Evolutionary conservation across 768 basidiomycete genomes (phyloP), one percentile per base, ranked within the genome.

Genomic region (Xerocomus brunneocitrinus): DNA sequence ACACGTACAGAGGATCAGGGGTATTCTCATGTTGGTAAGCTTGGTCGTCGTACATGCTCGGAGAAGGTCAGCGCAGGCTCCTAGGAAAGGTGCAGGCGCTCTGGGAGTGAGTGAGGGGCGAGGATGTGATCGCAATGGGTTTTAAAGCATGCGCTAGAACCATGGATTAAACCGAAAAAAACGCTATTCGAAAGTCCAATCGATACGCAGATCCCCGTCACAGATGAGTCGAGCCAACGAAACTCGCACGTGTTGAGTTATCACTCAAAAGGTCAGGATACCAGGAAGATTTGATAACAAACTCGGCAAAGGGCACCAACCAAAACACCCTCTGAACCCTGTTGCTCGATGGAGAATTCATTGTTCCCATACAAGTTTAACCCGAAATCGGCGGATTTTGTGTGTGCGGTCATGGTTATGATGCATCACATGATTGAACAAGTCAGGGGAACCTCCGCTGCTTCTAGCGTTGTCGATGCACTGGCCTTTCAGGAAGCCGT

Each of bases 1-100:
- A 30, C 4, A 53, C 62, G 8, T 56, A 63, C 62, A 58, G 19
- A 24, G 58, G 8, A 52, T 58, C 58, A 3, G 42, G 12, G 0
- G 38, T 12, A 30, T 32, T 13, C 22, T 38, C 50, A 7, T 24
- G 30, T 44, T 22, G 55, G 19, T 48, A 22, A 35, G 12, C 8
- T 39, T 22, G 5, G 42, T 35, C 14, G 31, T 25, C 0, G 38
- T 5, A 47, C 61, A 62, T 63, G n/a, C 1, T 46, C 7, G 5
- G 28, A 9, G 36, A 39, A 24, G 9, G 49, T 24, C n/a, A 12
- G 31, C 28, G 9, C 7, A 10, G n/a, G 16, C 19, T 28, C 16
- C 8, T 16, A 40, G 0, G 28, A 35, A 1, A 41, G 2, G 41
- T 2, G 32, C 2, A 4, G 41, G 8, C 8, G n/a, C 10, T 35